phyloP scores from a whole-genome alignment of 306 rosid genomes.

The Pueraria montana region DNA sequence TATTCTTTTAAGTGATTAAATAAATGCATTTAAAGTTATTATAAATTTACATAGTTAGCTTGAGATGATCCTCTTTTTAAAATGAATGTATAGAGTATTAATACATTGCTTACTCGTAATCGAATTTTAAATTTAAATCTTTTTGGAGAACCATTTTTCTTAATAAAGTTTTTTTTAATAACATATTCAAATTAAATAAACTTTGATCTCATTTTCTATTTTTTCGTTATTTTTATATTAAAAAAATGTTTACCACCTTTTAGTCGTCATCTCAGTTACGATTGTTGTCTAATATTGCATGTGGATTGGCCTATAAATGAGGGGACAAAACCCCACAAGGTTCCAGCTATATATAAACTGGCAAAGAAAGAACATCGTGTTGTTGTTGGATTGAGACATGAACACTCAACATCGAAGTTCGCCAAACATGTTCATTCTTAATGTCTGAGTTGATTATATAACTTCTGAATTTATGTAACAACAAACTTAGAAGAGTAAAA shows the following conservation, averaged over 20 bases:
- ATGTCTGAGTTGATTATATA: slow-evolving; percentile 35
- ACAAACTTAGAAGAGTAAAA: not conserved
- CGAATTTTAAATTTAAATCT: not conserved
- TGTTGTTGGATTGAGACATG: slow-evolving; percentile 53
- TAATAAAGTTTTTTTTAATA: not conserved
- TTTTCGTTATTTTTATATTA: not conserved
- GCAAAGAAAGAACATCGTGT: slow-evolving; percentile 30
- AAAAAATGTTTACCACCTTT: not conserved
- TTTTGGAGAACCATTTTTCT: not conserved
- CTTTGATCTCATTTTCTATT: not conserved
- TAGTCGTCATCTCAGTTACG: not conserved
- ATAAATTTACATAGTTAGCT: not conserved
- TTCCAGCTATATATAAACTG: slow-evolving; percentile 47
- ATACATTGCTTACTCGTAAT: not conserved
- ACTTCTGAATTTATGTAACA: slow-evolving; percentile 8
- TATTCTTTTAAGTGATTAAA: not conserved
- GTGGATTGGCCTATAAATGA: slow-evolving; percentile 47
- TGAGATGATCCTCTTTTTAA: not conserved
- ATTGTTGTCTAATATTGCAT: slow-evolving; percentile 37
- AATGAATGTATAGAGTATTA: not conserved
- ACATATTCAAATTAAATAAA: not conserved
- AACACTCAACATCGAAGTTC: slow-evolving; percentile 45
- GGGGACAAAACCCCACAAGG: slow-evolving; percentile 47
- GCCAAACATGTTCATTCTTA: slow-evolving; percentile 49
- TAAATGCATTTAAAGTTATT: not conserved